Conservation (phyloP, 345 rosid genomes). For the Dipteronia dyeriana region DNA sequence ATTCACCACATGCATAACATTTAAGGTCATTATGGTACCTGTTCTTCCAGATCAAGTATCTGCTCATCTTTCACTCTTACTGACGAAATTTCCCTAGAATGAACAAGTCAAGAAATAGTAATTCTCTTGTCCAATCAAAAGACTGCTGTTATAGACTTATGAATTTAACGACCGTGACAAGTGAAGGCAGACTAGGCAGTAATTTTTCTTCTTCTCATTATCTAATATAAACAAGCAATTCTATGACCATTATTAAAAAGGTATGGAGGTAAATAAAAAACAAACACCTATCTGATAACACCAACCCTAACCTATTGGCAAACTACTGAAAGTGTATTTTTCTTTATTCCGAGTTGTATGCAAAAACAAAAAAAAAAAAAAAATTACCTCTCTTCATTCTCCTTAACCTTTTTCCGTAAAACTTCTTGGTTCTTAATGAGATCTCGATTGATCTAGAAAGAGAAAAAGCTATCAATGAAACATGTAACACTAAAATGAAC, state of each 20-base stretch:
- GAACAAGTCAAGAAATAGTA: neutral
- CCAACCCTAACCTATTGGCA: neutral
- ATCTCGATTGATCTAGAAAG: slow-evolving; percentile 53
- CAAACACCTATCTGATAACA: neutral
- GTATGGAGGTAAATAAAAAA: neutral
- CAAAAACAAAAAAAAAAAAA: too few species aligned
- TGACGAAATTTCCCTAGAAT: slow-evolving; percentile 49
- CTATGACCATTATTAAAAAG: neutral
- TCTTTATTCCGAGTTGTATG: neutral
- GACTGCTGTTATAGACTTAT: too few species aligned
- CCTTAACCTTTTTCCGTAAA: slow-evolving; percentile 64
- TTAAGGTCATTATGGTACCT: slow-evolving; percentile 40
- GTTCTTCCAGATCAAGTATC: slow-evolving; percentile 77
- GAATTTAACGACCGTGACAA: neutral
- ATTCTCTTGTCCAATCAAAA: neutral
- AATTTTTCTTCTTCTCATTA: neutral
- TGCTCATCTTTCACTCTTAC: slow-evolving; percentile 53
- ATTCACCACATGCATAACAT: neutral
- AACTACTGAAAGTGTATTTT: neutral
- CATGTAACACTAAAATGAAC: neutral
- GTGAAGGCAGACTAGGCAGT: too few species aligned
- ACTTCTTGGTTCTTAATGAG: slow-evolving; percentile 75
- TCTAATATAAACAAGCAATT: neutral
- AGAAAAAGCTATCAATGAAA: neutral
- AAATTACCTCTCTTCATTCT: slow-evolving; percentile 78